Conservation (phyloP, 2,329 filamentous ascomycete species). For the Calcarisporium arbuscula region DNA sequence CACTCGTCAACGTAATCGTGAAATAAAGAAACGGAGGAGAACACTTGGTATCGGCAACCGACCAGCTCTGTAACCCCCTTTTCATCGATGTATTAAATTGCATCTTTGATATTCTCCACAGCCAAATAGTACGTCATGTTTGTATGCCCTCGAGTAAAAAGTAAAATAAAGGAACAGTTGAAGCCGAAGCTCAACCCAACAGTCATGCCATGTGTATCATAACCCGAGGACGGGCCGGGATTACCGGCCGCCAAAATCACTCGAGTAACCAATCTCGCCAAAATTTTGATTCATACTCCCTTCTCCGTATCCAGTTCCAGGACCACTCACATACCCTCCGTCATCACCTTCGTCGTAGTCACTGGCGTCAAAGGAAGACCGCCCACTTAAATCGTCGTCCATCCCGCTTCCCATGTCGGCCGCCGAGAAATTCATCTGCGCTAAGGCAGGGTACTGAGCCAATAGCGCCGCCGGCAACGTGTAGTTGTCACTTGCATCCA, state of each 20-base stretch:
- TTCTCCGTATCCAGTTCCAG: conserved; percentile 54
- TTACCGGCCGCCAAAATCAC: conserved; percentile 44
- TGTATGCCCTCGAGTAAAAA: too few species aligned
- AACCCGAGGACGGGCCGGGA: background rate
- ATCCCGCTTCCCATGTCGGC: conserved; percentile 61
- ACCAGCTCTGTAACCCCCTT: too few species aligned
- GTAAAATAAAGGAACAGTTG: too few species aligned
- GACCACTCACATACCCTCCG: conserved; percentile 58
- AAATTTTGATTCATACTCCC: conserved; percentile 49
- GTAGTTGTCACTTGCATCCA: conserved; percentile 53
- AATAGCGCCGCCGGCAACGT: conserved; percentile 80
- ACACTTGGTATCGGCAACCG: too few species aligned
- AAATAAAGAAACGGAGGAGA: too few species aligned
- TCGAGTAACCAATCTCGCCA: conserved; percentile 44
- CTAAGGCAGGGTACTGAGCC: conserved; percentile 89
- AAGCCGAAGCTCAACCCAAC: too few species aligned
- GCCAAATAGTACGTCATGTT: too few species aligned
- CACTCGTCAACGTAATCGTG: too few species aligned
- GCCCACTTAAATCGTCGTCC: conserved; percentile 70
- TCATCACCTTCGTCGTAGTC: conserved; percentile 72
- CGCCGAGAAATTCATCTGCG: conserved; percentile 75
- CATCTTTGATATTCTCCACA: too few species aligned
- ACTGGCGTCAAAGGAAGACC: conserved; percentile 76
- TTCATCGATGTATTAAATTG: too few species aligned
- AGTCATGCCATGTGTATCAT: too few species aligned